Evolutionary conservation across 2,329 filamentous ascomycete genomes (phyloP).

Genomic region (Aspergillus novoparasiticus): DNA sequence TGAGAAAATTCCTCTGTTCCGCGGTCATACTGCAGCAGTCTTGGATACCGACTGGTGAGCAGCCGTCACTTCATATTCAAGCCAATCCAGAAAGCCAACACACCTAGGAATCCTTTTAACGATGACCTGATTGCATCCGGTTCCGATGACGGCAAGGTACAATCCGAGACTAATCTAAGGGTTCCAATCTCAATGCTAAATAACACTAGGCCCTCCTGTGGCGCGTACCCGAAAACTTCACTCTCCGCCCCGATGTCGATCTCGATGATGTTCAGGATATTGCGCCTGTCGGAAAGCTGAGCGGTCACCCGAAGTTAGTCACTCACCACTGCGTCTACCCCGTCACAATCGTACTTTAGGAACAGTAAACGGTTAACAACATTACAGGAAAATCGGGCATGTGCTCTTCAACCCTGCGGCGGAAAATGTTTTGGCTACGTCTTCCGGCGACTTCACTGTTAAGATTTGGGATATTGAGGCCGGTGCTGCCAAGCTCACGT

Average conservation of each 20-base stretch:
- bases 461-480: constrained; percentile 94
- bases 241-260: constrained; percentile 75
- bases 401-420: constrained; percentile 97
- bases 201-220: constrained; percentile 75
- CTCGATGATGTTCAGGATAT: constrained; percentile 79
- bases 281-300: constrained; percentile 75
- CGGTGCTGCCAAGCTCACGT: constrained; percentile 70
- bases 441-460: constrained; percentile 90
- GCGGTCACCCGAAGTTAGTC: constrained; percentile 79
- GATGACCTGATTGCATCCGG: constrained; percentile 89
- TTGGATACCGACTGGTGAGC: constrained; percentile 93
- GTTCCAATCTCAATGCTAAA: constrained; percentile 9
- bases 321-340: not conserved
- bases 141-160: constrained; percentile 88
- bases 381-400: constrained; percentile 85
- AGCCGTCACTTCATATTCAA: constrained; percentile 18
- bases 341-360: not conserved
- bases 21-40: constrained; percentile 92
- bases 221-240: constrained; percentile 88
- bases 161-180: not conserved
- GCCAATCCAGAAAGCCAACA: constrained; percentile 13
- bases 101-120: constrained; percentile 86
- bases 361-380: constrained; percentile 22
- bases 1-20: constrained; percentile 90
- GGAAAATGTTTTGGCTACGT: constrained; percentile 91